Base-by-base conservation (phyloP, 129 eudicot genomes). In the Tanacetum coccineum region DNA sequence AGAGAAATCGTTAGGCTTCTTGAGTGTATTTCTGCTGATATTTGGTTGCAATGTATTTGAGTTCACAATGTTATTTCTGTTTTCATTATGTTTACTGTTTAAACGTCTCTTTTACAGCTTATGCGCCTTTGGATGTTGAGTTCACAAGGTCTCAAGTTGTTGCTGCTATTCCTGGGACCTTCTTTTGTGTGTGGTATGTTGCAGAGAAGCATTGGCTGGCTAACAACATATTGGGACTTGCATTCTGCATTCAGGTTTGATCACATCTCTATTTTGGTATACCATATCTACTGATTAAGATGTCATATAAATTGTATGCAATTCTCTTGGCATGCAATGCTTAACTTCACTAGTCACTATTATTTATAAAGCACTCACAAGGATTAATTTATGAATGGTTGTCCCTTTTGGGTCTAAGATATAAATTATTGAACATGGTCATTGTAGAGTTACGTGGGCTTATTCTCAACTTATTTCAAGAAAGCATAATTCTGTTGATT, bases 121-220 rank as follows among this genome's bases (percentile, higher is more conserved):
- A 39, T 66, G 51, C 90, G 88, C 96, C 96, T 74, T 55, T 84
- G 80, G 98, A 88, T 78, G 71, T 93, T 47, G 98, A 93, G 79
- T 93, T 93, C 67, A 88, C 98, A 72, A 86, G 85, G 77, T 93
- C 98, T 59, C 98, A 93, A 85, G 71, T 82, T n/a, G 66, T 93
- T 66, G 96, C 98, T 30, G 87, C 95, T 64, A 84, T 93, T 71
- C 98, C 98, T 26, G 98, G 98, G 72, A 79, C 91, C 77, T 86
- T 93, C 81, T 93, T 93, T 70, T 93, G 98, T 77, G 92, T 77
- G 12, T 93, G 98, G 98, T 93, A 93, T 86, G 98, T 88, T 80
- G 76, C 83, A 60, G 76, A 88, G 88, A 93, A 93, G 95, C 98
- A 93, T 79, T 93, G 98, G 98, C 84, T 93, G 64, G 96, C 98